phyloP scores from a whole-genome alignment of 2,329 filamentous ascomycete species.

The Nannizzia gypsea region DNA sequence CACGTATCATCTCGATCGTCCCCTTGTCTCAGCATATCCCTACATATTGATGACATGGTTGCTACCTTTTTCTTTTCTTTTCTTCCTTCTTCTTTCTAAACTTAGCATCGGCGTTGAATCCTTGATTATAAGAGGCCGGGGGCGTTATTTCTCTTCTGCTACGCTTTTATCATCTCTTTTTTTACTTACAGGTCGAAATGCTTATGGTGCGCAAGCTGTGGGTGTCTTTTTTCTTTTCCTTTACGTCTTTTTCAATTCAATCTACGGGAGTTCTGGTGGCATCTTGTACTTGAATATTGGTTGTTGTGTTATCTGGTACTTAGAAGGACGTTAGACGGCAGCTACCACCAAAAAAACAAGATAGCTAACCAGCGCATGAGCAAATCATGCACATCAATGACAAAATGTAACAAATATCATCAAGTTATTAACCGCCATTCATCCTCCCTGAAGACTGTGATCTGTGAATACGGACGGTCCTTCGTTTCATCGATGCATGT shows the following conservation, averaged over 20 bases:
- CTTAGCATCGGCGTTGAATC: conserved; percentile 1
- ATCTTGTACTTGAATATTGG: too few relatives aligned
- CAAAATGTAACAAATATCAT: too few relatives aligned
- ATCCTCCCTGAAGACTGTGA: too few relatives aligned
- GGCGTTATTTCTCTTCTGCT: neutral
- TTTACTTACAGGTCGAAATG: neutral
- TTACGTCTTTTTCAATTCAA: too few relatives aligned
- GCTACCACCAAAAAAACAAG: too few relatives aligned
- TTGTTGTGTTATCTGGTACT: too few relatives aligned
- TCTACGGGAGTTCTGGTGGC: too few relatives aligned
- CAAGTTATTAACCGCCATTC: too few relatives aligned
- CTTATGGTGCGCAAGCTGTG: neutral
- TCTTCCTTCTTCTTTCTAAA: neutral
- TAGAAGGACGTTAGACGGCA: too few relatives aligned
- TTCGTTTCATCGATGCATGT: neutral
- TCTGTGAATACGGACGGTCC: neutral
- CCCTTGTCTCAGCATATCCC: neutral
- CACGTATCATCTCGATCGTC: neutral
- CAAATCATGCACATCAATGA: too few relatives aligned
- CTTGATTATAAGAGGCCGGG: neutral
- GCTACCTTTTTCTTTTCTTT: neutral
- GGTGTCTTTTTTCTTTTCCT: neutral
- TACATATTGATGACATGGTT: neutral
- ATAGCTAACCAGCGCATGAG: too few relatives aligned
- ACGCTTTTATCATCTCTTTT: neutral